A percentile compares a stretch with the other conserved stretches of the same genome.
These are phyloP conservation scores for Coemansia sp. DNA, from an alignment of 192 early-diverging fungal genomes.

Conservation along the genomic window DNA sequence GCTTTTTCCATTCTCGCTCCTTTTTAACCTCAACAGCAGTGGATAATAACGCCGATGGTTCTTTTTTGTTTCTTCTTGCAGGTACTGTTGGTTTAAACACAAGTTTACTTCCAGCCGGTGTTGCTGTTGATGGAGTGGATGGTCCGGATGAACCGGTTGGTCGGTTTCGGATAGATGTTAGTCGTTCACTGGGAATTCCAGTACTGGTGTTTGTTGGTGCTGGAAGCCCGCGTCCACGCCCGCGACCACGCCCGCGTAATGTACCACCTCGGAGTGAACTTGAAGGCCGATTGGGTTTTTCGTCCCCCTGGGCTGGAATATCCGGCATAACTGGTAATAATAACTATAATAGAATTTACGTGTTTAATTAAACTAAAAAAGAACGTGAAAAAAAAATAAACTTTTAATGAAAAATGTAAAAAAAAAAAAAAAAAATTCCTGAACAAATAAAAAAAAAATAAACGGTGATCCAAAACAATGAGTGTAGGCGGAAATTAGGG, in stretches of 20 bases:
- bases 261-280: constrained; percentile 16
- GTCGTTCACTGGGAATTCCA: constrained; percentile 15
- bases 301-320: constrained; percentile 11
- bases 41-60: constrained; percentile 14
- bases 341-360: not conserved
- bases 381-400: too few species aligned
- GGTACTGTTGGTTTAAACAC: constrained; percentile 35
- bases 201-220: not conserved
- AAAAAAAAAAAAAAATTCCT: too few species aligned
- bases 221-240: not conserved
- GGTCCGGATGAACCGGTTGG: not conserved
- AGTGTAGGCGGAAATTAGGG: too few species aligned
- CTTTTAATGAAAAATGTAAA: too few species aligned
- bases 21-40: constrained; percentile 8
- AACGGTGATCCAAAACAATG: too few species aligned
- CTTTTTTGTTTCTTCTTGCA: constrained; percentile 31
- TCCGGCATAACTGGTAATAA: constrained; percentile 9
- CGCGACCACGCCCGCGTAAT: constrained; percentile 15
- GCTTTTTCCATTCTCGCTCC: not conserved
- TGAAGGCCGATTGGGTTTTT: constrained; percentile 17
- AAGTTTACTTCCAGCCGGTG: constrained; percentile 4
- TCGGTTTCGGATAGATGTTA: constrained; percentile 18
- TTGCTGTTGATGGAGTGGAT: not conserved
- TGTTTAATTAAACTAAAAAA: not conserved
- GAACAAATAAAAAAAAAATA: too few species aligned